These are phyloP conservation scores for Globisporangium rhizosaccharum DNA, from an alignment of 352 stramenopile genomes.

Conservation along the genomic window DNA sequence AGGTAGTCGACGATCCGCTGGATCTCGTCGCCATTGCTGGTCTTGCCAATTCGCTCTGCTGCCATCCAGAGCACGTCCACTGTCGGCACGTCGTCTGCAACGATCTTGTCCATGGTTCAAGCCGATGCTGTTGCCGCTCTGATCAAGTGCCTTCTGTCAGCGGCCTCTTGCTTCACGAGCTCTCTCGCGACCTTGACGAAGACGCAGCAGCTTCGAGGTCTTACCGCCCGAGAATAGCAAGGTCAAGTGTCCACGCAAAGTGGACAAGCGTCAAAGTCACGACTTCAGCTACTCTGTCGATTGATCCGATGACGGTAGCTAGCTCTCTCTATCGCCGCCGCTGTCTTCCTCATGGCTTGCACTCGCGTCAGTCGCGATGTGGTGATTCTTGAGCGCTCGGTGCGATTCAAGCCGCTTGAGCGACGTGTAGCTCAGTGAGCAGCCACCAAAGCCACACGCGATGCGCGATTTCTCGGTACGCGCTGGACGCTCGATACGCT, in stretches of 20 bases:
- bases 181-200: background rate
- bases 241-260: too few species aligned
- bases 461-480: constrained; percentile 13
- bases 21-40: constrained; percentile 31
- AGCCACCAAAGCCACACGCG: constrained; percentile 22
- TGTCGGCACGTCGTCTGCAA: constrained; percentile 27
- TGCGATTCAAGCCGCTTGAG: constrained; percentile 31
- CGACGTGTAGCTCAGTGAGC: constrained; percentile 36
- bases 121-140: background rate
- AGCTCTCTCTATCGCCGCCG: background rate
- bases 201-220: too few species aligned
- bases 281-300: too few species aligned
- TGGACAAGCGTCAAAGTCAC: too few species aligned
- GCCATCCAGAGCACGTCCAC: constrained; percentile 45
- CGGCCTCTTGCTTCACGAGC: too few species aligned
- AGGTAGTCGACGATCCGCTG: constrained; percentile 58
- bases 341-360: background rate
- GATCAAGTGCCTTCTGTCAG: too few species aligned
- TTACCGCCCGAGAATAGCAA: too few species aligned
- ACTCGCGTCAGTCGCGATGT: background rate
- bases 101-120: constrained; percentile 4
- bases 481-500: background rate
- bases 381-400: constrained; percentile 15
- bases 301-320: background rate
- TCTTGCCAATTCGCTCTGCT: constrained; percentile 50